phyloP scores from a whole-genome alignment of 2,329 filamentous ascomycete genomes.

The Aspergillus fumigatus region DNA sequence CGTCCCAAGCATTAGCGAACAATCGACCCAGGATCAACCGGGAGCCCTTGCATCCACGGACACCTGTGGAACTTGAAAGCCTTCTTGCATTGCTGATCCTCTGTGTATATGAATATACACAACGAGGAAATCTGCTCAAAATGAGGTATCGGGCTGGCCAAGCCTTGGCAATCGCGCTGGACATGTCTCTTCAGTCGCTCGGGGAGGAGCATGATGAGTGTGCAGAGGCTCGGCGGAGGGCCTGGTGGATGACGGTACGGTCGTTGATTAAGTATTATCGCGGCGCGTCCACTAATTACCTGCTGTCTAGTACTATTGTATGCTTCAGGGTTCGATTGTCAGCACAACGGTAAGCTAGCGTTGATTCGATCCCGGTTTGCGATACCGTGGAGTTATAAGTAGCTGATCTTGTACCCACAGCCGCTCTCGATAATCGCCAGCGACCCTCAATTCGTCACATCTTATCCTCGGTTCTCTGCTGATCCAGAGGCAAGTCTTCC shows the following conservation, averaged over 20 bases:
- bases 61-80: conserved; percentile 39
- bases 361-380: not conserved
- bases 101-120: conserved; percentile 44
- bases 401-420: conserved; percentile 23
- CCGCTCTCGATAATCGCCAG: conserved; percentile 40
- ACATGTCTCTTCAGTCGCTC: conserved; percentile 39
- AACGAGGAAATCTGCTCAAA: conserved; percentile 43
- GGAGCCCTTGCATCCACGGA: conserved; percentile 34
- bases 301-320: conserved; percentile 37
- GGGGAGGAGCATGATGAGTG: conserved; percentile 31
- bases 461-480: conserved; percentile 36
- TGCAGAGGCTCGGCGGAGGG: conserved; percentile 39
- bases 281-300: not conserved
- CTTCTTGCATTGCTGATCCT: conserved; percentile 40
- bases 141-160: conserved; percentile 45
- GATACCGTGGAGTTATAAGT: not conserved
- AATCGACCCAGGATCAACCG: conserved; percentile 28
- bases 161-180: conserved; percentile 40
- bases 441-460: conserved; percentile 41
- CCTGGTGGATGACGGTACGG: conserved; percentile 47
- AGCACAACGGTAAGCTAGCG: conserved; percentile 36
- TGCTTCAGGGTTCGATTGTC: conserved; percentile 43
- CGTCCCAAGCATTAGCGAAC: conserved; percentile 36
- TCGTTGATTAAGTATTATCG: not conserved
- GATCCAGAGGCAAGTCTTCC: conserved; percentile 35